A percentile compares a stretch with the other conserved stretches of the same genome.
Evolutionary conservation across 2,329 filamentous ascomycete genomes (phyloP).

Genomic region (Elsinoe fawcettii): DNA sequence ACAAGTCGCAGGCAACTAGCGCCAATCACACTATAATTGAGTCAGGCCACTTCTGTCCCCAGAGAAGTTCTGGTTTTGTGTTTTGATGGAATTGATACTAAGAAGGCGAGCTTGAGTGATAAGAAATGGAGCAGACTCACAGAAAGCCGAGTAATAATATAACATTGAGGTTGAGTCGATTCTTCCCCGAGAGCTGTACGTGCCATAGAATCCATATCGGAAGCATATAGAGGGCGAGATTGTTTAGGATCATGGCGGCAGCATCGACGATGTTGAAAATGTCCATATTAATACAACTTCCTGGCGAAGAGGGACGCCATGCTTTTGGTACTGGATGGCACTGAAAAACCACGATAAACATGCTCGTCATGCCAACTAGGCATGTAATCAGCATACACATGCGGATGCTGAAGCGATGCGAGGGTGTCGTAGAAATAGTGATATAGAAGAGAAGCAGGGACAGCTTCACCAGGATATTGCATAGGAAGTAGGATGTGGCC

Average conservation of each 20-base stretch:
- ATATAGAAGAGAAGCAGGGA: slow-evolving; percentile 34
- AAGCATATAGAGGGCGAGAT: slow-evolving; percentile 32
- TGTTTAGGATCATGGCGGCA: slow-evolving; percentile 33
- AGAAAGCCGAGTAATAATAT: slow-evolving; percentile 29
- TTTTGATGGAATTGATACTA: background rate
- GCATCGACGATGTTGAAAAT: slow-evolving; percentile 29
- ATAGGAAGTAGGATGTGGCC: slow-evolving; percentile 27
- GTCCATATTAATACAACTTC: slow-evolving; percentile 30
- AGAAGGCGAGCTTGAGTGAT: background rate
- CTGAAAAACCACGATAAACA: slow-evolving; percentile 31
- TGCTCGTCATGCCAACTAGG: slow-evolving; percentile 28
- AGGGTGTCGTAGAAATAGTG: slow-evolving; percentile 26
- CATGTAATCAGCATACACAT: slow-evolving; percentile 29
- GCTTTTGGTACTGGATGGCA: slow-evolving; percentile 31
- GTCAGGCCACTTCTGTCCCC: background rate
- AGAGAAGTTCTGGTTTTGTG: background rate
- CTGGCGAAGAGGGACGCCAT: slow-evolving; percentile 24
- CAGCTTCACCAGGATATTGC: slow-evolving; percentile 35
- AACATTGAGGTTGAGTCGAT: slow-evolving; percentile 29
- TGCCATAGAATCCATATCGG: slow-evolving; percentile 33
- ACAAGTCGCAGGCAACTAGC: background rate
- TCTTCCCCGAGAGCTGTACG: slow-evolving; percentile 26
- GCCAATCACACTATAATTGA: background rate
- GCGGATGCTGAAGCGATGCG: slow-evolving; percentile 25
- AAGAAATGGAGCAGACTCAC: slow-evolving; percentile 19